Evolutionary conservation across 2,329 filamentous ascomycete species (phyloP).

Genomic region (Dactylellina haptotyla): DNA sequence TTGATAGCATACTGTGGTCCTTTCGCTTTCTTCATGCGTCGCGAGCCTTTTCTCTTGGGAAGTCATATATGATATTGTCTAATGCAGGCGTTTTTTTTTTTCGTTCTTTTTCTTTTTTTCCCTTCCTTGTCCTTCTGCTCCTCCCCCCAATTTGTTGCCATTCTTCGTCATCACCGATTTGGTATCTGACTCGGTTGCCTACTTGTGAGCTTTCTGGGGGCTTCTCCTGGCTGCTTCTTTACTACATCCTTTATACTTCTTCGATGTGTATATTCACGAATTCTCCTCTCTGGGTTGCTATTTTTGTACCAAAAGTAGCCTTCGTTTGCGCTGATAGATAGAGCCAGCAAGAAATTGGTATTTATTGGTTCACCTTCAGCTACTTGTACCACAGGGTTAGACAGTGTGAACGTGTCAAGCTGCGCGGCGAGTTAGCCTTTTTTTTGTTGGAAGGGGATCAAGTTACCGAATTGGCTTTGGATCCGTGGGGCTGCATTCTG

Average conservation of each 20-base stretch:
- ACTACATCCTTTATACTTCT: no score
- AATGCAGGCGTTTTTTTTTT: conserved; percentile 42
- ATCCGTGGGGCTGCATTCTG: conserved; percentile 8
- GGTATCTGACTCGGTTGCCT: neutral
- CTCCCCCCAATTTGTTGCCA: no score
- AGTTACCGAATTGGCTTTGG: neutral
- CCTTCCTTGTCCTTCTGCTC: neutral
- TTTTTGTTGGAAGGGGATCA: conserved; percentile 5
- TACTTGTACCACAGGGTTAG: neutral
- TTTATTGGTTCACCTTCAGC: neutral
- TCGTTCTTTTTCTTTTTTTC: neutral
- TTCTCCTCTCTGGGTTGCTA: conserved; percentile 49
- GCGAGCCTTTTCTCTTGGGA: conserved; percentile 15
- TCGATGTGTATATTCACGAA: conserved; percentile 29
- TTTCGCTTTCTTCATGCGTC: conserved; percentile 1
- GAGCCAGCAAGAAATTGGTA: neutral
- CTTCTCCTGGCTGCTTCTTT: conserved; percentile 7
- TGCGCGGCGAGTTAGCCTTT: neutral
- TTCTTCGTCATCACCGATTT: no score
- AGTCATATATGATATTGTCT: conserved; percentile 9
- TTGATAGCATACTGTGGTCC: neutral
- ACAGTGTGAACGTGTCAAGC: conserved; percentile 15
- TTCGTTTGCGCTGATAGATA: neutral
- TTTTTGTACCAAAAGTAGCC: neutral
- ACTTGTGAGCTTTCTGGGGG: neutral